Conservation (phyloP, 768 basidiomycete genomes). For the Mycena maculata region DNA sequence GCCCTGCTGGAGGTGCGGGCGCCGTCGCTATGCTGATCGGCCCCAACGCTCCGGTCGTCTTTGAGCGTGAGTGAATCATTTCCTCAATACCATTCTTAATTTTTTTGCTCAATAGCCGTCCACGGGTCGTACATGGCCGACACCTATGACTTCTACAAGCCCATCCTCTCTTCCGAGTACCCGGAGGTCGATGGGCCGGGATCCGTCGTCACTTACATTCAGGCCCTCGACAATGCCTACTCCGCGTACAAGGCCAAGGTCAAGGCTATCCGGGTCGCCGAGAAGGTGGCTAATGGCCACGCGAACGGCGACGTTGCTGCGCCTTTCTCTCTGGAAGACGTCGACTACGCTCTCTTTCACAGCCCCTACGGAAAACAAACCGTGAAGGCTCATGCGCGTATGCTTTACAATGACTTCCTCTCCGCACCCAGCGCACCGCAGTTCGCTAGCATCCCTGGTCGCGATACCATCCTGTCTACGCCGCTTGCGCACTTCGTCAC, state of each 20-base stretch:
- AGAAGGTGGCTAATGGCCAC: conserved; percentile 54
- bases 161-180: conserved; percentile 93
- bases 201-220: conserved; percentile 94
- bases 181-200: conserved; percentile 98
- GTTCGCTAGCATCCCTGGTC: conserved; percentile 76
- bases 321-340: conserved; percentile 79
- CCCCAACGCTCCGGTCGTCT: conserved; percentile 92
- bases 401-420: conserved; percentile 94
- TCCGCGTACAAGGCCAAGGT: conserved; percentile 85
- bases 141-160: conserved; percentile 99
- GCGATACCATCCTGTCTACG: conserved; percentile 75
- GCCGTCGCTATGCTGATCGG: conserved; percentile 96
- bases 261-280: conserved; percentile 63
- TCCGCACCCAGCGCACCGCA: conserved; percentile 74
- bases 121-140: conserved; percentile 98
- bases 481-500: conserved; percentile 80
- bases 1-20: conserved; percentile 97
- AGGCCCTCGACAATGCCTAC: conserved; percentile 93
- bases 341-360: conserved; percentile 97
- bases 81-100: conserved; percentile 1
- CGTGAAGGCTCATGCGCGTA: conserved; percentile 94
- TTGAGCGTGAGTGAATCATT: conserved; percentile 80
- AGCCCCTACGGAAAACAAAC: conserved; percentile 99
- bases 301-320: conserved; percentile 47
- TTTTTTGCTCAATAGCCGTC: conserved; percentile 66